phyloP scores from a whole-genome alignment of 345 rosid species.

The sweet orange (Citrus sinensis) region DNA sequence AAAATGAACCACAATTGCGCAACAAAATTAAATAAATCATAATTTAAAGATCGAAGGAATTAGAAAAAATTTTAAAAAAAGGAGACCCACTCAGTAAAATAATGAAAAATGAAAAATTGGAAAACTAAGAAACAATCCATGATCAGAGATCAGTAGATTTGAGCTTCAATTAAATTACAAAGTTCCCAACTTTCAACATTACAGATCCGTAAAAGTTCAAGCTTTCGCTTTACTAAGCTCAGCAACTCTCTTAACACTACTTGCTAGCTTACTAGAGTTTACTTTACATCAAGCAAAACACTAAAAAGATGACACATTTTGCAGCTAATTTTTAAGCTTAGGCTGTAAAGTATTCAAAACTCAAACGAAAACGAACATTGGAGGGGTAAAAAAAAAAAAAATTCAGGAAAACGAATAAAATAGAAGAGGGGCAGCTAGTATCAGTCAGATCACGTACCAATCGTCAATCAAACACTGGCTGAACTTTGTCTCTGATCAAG shows the following conservation, averaged over 20 bases:
- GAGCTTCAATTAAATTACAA: background rate
- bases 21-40: background rate
- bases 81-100: background rate
- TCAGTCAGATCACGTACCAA: conserved; percentile 17
- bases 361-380: background rate
- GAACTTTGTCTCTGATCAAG: background rate
- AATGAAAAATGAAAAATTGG: background rate
- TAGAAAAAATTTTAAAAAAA: too few species aligned
- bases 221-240: background rate
- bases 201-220: background rate
- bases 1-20: background rate
- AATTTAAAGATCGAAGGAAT: background rate
- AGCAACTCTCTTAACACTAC: background rate
- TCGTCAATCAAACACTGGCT: background rate
- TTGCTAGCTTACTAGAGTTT: background rate
- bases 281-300: background rate
- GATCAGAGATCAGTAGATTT: conserved; percentile 1
- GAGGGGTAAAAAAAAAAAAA: too few species aligned
- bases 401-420: background rate
- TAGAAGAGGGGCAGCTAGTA: background rate
- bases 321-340: background rate
- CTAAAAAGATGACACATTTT: background rate
- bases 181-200: background rate
- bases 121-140: background rate
- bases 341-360: background rate